Evolutionary conservation across 2,329 filamentous ascomycete genomes (phyloP).

Genomic region (Epichloe coenophiala): DNA sequence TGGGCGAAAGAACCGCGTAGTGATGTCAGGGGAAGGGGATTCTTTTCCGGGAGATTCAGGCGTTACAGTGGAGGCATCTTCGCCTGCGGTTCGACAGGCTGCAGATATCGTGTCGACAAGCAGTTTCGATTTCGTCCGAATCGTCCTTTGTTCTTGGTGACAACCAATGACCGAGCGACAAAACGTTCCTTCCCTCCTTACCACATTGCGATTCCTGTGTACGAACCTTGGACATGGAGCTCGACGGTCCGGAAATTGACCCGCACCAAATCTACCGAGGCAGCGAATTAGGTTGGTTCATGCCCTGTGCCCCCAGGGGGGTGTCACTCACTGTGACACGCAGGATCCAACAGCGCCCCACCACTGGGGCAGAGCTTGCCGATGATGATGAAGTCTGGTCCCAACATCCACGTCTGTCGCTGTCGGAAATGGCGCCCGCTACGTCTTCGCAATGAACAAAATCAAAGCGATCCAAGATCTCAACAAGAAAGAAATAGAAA

Average conservation of each 20-base stretch:
- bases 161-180: too few relatives aligned
- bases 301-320: not conserved
- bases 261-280: slow-evolving; percentile 11
- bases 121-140: not conserved
- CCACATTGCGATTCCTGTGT: not conserved
- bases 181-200: not conserved
- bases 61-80: not conserved
- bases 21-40: not conserved
- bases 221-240: not conserved
- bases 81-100: not conserved
- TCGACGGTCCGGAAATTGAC: slow-evolving; percentile 22
- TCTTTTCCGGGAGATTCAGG: not conserved
- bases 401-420: not conserved
- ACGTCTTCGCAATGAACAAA: slow-evolving; percentile 59
- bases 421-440: not conserved
- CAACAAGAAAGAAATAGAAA: slow-evolving; percentile 88
- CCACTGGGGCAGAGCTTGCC: not conserved
- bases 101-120: not conserved
- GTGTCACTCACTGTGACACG: not conserved
- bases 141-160: not conserved
- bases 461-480: slow-evolving; percentile 86
- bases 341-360: not conserved
- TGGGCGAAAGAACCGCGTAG: slow-evolving; percentile 6
- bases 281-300: not conserved
- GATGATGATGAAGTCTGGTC: not conserved